Evolutionary conservation across 2,329 filamentous ascomycete genomes (phyloP).

Genomic region (Aplosporella prunicola): DNA sequence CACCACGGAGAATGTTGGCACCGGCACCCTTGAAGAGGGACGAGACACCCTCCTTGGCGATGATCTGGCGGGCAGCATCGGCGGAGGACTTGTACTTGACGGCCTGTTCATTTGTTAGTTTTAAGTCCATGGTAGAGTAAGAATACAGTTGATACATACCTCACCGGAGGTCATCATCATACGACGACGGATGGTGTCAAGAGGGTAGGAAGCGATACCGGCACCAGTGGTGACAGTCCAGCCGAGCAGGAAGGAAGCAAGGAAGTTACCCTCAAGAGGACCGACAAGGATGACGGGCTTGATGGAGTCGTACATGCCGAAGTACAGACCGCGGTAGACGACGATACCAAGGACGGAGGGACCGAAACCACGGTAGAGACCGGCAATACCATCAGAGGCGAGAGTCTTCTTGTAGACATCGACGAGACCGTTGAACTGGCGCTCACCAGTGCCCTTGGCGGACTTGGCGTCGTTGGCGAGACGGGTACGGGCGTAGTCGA

Average conservation of each 20-base stretch:
- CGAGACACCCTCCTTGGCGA: constrained; percentile 89
- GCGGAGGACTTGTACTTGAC: constrained; percentile 99
- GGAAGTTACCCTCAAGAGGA: constrained; percentile 92
- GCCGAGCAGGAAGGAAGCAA: constrained; percentile 96
- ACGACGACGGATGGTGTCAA: constrained; percentile 99
- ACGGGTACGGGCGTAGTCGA: constrained; percentile 99
- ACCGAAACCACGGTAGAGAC: constrained; percentile 99
- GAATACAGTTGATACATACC: constrained; percentile 34
- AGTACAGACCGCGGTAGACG: constrained; percentile 99
- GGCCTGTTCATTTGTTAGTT: constrained; percentile 51
- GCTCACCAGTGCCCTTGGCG: constrained; percentile 91
- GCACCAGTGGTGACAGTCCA: constrained; percentile 99
- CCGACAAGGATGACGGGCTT: constrained; percentile 96
- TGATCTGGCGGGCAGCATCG: constrained; percentile 91
- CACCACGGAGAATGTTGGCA: constrained; percentile 99
- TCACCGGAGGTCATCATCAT: constrained; percentile 99
- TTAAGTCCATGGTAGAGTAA: neutral
- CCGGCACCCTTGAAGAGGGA: constrained; percentile 99
- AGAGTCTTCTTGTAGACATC: constrained; percentile 99
- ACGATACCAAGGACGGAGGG: constrained; percentile 98
- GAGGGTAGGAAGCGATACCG: constrained; percentile 99
- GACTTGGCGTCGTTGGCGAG: constrained; percentile 99
- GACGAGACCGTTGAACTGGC: constrained; percentile 99
- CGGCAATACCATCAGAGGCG: constrained; percentile 93
- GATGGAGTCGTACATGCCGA: constrained; percentile 99